Evolutionary conservation across 2,329 filamentous ascomycete genomes (phyloP).

Genomic region (Samsoniella hepiali): DNA sequence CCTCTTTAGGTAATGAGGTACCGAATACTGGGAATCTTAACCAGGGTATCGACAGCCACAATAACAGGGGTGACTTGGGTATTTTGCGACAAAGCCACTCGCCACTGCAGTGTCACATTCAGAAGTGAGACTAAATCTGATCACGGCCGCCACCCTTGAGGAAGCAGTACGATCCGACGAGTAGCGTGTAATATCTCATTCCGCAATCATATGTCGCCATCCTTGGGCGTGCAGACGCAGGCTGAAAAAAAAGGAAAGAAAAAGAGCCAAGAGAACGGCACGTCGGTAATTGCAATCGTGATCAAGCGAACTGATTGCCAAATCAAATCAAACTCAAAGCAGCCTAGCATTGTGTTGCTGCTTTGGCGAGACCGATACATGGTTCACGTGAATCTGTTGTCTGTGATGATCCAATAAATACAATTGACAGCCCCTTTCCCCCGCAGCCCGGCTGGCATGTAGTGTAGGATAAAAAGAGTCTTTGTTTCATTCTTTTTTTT

Average conservation of each 20-base stretch:
- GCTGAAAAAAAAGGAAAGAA: background rate
- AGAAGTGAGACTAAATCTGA: too few relatives aligned
- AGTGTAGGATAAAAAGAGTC: background rate
- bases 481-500: background rate
- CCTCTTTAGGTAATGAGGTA: too few relatives aligned
- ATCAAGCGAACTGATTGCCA: background rate
- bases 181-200: slow-evolving; percentile 10
- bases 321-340: background rate
- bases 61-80: too few relatives aligned
- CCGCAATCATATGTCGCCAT: slow-evolving; percentile 8
- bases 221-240: background rate
- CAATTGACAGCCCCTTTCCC: background rate
- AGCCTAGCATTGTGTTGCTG: background rate
- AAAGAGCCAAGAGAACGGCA: background rate
- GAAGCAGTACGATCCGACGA: background rate
- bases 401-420: background rate
- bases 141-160: background rate
- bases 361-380: background rate
- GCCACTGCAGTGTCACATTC: too few relatives aligned
- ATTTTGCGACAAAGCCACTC: too few relatives aligned
- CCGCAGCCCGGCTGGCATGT: background rate
- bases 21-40: too few relatives aligned
- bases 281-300: background rate
- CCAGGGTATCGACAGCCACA: too few relatives aligned
- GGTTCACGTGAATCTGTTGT: background rate